Evolutionary conservation across 2,329 filamentous ascomycete species (phyloP).

Genomic region (Penicillium nordicum): DNA sequence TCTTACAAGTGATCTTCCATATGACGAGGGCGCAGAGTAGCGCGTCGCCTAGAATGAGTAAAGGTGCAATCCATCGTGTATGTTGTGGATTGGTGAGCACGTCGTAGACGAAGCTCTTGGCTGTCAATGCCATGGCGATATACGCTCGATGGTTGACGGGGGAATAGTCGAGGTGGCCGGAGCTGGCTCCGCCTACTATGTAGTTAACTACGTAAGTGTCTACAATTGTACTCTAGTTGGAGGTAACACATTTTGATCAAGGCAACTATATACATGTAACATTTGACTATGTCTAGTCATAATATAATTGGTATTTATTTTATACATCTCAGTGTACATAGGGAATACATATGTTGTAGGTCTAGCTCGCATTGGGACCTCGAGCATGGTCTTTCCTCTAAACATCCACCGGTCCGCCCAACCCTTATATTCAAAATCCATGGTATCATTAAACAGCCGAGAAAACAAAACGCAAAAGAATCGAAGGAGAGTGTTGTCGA

Average conservation of each 20-base stretch:
- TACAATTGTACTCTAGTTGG: not conserved
- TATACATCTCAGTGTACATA: slow-evolving; percentile 21
- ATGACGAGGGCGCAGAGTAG: slow-evolving; percentile 71
- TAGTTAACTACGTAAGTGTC: too few species aligned
- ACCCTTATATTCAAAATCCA: slow-evolving; percentile 15
- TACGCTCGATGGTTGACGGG: slow-evolving; percentile 7
- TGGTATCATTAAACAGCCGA: slow-evolving; percentile 27
- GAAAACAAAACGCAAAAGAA: slow-evolving; percentile 4
- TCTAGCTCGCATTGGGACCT: slow-evolving; percentile 7
- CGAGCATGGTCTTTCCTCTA: slow-evolving; percentile 6
- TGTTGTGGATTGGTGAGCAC: slow-evolving; percentile 55
- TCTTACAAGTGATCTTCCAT: slow-evolving; percentile 76
- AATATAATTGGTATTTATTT: slow-evolving; percentile 6
- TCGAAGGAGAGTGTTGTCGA: not conserved
- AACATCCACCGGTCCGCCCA: slow-evolving; percentile 1
- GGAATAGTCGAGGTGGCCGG: slow-evolving; percentile 21
- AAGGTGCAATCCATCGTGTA: slow-evolving; percentile 61
- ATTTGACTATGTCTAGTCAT: not conserved
- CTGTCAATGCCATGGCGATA: slow-evolving; percentile 34
- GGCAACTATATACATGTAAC: not conserved
- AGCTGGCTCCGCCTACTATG: slow-evolving; percentile 13
- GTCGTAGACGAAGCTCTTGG: slow-evolving; percentile 27
- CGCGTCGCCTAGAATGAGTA: slow-evolving; percentile 68
- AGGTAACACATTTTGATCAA: not conserved
- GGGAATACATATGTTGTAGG: slow-evolving; percentile 3